phyloP scores from a whole-genome alignment of 1,284 basidiomycete genomes.

The Phenoliferia sp. region DNA sequence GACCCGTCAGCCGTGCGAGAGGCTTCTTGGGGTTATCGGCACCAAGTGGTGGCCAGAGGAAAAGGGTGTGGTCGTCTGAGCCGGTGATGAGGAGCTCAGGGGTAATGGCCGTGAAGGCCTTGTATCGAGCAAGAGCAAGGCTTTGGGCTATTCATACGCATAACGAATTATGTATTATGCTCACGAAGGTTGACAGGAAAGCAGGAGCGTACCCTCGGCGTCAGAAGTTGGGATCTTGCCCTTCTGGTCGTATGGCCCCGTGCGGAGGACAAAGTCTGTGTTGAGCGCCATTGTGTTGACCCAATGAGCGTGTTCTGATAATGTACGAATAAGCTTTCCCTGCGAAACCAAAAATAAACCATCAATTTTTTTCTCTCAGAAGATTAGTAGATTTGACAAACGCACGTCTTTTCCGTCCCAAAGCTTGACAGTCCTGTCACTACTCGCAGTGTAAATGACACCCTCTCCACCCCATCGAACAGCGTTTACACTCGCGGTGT shows the following conservation, averaged over 20 bases:
- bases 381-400: background rate
- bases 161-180: constrained; percentile 10
- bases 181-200: constrained; percentile 1
- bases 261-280: constrained; percentile 90
- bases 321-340: constrained; percentile 57
- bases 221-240: constrained; percentile 68
- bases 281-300: constrained; percentile 94
- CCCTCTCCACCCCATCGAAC: constrained; percentile 93
- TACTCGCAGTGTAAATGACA: constrained; percentile 87
- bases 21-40: constrained; percentile 64
- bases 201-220: constrained; percentile 66
- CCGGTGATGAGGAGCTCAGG: constrained; percentile 87
- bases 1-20: constrained; percentile 79
- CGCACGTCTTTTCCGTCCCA: constrained; percentile 78
- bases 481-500: constrained; percentile 89
- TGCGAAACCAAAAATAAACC: constrained; percentile 24
- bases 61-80: constrained; percentile 90
- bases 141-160: constrained; percentile 56
- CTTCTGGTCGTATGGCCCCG: constrained; percentile 89
- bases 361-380: background rate
- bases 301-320: constrained; percentile 98
- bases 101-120: constrained; percentile 58
- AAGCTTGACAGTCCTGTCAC: constrained; percentile 86
- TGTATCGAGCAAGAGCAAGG: constrained; percentile 69
- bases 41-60: constrained; percentile 66